phyloP scores from a whole-genome alignment of 805 yeast genomes.

The Yarrowia sp. region DNA sequence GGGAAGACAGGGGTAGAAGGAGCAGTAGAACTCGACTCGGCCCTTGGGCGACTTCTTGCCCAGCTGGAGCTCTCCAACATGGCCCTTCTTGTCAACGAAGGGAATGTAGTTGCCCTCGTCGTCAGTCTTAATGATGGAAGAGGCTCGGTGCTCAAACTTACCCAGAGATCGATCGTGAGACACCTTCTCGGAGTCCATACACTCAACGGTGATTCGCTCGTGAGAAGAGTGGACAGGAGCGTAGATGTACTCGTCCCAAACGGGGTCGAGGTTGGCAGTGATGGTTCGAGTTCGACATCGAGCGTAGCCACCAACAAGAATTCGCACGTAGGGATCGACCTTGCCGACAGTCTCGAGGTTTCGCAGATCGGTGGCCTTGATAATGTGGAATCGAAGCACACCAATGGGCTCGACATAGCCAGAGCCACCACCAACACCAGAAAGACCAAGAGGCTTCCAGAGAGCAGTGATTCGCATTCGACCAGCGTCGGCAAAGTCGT shows the following conservation, averaged over 20 bases:
- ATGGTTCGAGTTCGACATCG: conserved; percentile 77
- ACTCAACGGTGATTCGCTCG: conserved; percentile 84
- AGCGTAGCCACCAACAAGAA: conserved; percentile 76
- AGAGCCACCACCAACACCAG: conserved; percentile 69
- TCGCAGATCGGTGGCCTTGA: conserved; percentile 73
- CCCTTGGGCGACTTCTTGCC: conserved; percentile 87
- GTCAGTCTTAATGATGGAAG: conserved; percentile 68
- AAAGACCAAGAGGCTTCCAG: conserved; percentile 88
- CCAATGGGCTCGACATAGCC: conserved; percentile 97
- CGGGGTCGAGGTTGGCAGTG: conserved; percentile 75
- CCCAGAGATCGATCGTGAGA: conserved; percentile 91
- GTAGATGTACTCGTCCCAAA: conserved; percentile 83
- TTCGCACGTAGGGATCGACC: conserved; percentile 88
- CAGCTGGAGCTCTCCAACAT: conserved; percentile 68
- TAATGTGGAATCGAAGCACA: conserved; percentile 73
- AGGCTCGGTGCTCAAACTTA: conserved; percentile 70
- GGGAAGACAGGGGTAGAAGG: conserved; percentile 85
- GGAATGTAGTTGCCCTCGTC: conserved; percentile 63
- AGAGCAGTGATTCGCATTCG: conserved; percentile 70
- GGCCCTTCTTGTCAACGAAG: conserved; percentile 47
- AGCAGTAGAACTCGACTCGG: conserved; percentile 68
- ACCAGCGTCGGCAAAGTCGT: conserved; percentile 71
- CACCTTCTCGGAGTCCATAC: conserved; percentile 84
- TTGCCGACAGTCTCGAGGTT: conserved; percentile 90
- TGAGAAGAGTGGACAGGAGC: conserved; percentile 82